phyloP scores from a whole-genome alignment of 306 rosid species.

The Pyrus communis region DNA sequence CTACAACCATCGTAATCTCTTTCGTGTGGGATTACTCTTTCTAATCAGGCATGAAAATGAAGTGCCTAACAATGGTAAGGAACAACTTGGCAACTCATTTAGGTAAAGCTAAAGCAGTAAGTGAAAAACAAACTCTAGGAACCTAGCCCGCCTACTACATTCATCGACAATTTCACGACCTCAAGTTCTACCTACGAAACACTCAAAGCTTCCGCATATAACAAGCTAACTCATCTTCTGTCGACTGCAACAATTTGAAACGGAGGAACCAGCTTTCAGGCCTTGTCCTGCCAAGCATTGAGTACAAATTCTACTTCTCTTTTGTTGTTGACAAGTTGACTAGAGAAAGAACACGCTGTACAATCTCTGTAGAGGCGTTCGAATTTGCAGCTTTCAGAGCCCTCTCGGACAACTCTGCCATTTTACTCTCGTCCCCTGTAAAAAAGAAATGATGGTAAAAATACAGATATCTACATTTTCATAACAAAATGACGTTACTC shows the following conservation, averaged over 20 bases:
- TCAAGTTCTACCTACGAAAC: neutral
- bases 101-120: neutral
- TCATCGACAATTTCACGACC: neutral
- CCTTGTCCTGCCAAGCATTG: too few species aligned
- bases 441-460: neutral
- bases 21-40: neutral
- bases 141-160: neutral
- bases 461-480: neutral
- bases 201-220: neutral
- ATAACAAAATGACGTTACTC: neutral
- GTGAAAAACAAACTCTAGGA: neutral
- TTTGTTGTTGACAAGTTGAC: constrained; percentile 25
- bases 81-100: neutral
- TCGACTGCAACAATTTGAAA: neutral
- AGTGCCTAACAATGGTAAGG: neutral
- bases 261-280: neutral
- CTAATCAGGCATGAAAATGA: neutral
- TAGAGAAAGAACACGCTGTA: constrained; percentile 45
- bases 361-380: constrained; percentile 56
- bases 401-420: constrained; percentile 72
- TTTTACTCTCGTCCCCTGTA: constrained; percentile 51
- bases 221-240: neutral
- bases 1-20: neutral
- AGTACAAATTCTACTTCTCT: neutral
- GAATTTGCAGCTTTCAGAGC: constrained; percentile 57